These are phyloP conservation scores for Thielaviopsis euricoi DNA, from an alignment of 2,329 filamentous ascomycete species.

Conservation along the genomic window DNA sequence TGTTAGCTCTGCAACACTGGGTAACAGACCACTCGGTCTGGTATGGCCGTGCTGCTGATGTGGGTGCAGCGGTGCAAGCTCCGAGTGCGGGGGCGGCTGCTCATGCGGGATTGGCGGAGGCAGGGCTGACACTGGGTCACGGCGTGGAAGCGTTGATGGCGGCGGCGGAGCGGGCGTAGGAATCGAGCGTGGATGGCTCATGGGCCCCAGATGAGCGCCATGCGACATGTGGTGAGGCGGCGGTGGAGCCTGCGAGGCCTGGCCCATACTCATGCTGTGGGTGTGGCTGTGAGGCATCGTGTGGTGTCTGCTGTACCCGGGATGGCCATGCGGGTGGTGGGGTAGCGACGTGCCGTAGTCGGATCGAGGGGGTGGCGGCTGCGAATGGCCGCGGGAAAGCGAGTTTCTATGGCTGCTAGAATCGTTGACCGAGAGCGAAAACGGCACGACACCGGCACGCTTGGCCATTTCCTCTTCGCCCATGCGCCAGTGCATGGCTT, in stretches of 20 bases:
- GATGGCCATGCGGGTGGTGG: slow-evolving; percentile 11
- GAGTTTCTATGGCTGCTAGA: slow-evolving; percentile 21
- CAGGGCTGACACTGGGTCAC: neutral
- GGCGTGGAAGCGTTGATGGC: slow-evolving; percentile 16
- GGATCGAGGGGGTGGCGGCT: slow-evolving; percentile 16
- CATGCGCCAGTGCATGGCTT: slow-evolving; percentile 97
- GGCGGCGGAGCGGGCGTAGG: slow-evolving; percentile 15
- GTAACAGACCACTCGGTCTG: slow-evolving; percentile 31
- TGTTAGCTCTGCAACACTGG: slow-evolving; percentile 45
- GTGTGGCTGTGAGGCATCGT: slow-evolving; percentile 21
- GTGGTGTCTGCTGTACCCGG: slow-evolving; percentile 26
- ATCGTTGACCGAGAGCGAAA: slow-evolving; percentile 45
- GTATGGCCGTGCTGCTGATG: slow-evolving; percentile 18
- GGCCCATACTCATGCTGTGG: slow-evolving; percentile 18
- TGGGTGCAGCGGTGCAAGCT: slow-evolving; percentile 9
- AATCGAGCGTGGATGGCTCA: slow-evolving; percentile 31
- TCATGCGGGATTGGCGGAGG: slow-evolving; percentile 18
- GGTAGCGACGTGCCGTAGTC: slow-evolving; percentile 10
- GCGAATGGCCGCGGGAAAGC: slow-evolving; percentile 24
- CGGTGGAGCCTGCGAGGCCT: slow-evolving; percentile 13
- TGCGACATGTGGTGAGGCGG: slow-evolving; percentile 18
- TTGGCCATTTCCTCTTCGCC: slow-evolving; percentile 88
- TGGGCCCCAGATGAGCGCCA: slow-evolving; percentile 24
- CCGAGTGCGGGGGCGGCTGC: slow-evolving; percentile 1
- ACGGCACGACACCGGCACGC: slow-evolving; percentile 76